Percentiles rank a stretch among this genome's conserved stretches.
phyloP scores from a whole-genome alignment of 108 stramenopile genomes.

The Epipyxis sp. region DNA sequence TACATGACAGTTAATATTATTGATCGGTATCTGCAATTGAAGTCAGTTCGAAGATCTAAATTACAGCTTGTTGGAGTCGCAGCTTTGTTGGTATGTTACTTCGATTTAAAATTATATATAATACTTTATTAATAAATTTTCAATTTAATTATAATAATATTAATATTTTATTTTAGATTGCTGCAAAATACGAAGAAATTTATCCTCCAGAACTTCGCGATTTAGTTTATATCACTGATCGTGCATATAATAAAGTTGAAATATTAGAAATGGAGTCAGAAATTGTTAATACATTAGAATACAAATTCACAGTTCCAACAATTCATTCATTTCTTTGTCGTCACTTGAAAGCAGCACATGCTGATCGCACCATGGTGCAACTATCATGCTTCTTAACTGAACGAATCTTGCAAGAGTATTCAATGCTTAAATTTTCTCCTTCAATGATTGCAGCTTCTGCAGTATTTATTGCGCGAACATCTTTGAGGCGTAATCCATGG shows the following conservation, averaged over 20 bases:
- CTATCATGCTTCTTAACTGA: conserved; percentile 85
- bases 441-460: conserved; percentile 78
- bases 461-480: conserved; percentile 77
- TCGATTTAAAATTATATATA: neutral
- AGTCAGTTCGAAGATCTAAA: conserved; percentile 67
- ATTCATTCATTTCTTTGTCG: conserved; percentile 83
- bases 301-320: conserved; percentile 83
- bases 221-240: conserved; percentile 93
- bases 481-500: conserved; percentile 72
- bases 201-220: conserved; percentile 94
- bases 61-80: conserved; percentile 98
- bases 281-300: conserved; percentile 77
- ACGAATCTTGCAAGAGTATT: conserved; percentile 87
- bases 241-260: conserved; percentile 83
- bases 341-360: conserved; percentile 83
- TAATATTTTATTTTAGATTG: conserved; percentile 63
- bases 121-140: neutral
- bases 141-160: conserved; percentile 1
- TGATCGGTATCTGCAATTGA: conserved; percentile 80
- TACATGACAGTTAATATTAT: conserved; percentile 95
- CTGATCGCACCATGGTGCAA: conserved; percentile 71
- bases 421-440: conserved; percentile 73
- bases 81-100: conserved; percentile 65
- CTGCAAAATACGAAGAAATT: conserved; percentile 99
- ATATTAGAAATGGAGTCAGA: conserved; percentile 92